phyloP scores from a whole-genome alignment of 31 red algal species.

The Odonthalia washingtoniensis region DNA sequence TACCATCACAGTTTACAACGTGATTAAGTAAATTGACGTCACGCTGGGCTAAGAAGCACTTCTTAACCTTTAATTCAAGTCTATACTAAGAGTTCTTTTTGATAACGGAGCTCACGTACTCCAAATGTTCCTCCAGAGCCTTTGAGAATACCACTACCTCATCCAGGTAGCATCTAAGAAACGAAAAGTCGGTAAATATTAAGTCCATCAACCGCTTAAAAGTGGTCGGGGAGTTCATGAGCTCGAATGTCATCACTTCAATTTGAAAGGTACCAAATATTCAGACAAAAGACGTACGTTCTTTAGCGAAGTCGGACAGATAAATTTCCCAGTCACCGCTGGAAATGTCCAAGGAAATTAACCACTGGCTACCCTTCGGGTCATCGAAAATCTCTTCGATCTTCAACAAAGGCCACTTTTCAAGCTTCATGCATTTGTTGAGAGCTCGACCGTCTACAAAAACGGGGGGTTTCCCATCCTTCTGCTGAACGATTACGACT shows the following conservation, averaged over 20 bases:
- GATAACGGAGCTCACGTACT: neutral
- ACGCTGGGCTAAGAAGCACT: slow-evolving; percentile 8
- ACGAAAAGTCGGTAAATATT: neutral
- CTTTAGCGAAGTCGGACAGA: neutral
- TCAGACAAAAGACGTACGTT: slow-evolving; percentile 8
- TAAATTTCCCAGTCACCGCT: slow-evolving; percentile 7
- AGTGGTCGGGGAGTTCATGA: slow-evolving; percentile 38
- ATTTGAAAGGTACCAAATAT: slow-evolving; percentile 29
- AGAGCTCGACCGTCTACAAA: neutral
- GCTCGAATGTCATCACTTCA: slow-evolving; percentile 33
- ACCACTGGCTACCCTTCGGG: neutral
- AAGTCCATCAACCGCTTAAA: slow-evolving; percentile 26
- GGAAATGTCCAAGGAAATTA: neutral
- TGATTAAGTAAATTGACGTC: slow-evolving; percentile 1
- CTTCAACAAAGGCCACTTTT: neutral
- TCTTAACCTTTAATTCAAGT: neutral
- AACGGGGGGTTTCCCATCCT: slow-evolving; percentile 1
- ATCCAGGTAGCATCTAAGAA: slow-evolving; percentile 22
- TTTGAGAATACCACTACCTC: slow-evolving; percentile 44
- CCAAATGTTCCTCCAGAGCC: slow-evolving; percentile 11
- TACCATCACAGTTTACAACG: neutral
- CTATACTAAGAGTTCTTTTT: neutral
- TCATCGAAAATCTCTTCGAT: slow-evolving; percentile 23
- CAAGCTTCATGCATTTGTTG: neutral
- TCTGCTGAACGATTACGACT: neutral